These are phyloP conservation scores for Perkinsus olseni DNA, from an alignment of 169 alveolate genomes.

Conservation along the genomic window DNA sequence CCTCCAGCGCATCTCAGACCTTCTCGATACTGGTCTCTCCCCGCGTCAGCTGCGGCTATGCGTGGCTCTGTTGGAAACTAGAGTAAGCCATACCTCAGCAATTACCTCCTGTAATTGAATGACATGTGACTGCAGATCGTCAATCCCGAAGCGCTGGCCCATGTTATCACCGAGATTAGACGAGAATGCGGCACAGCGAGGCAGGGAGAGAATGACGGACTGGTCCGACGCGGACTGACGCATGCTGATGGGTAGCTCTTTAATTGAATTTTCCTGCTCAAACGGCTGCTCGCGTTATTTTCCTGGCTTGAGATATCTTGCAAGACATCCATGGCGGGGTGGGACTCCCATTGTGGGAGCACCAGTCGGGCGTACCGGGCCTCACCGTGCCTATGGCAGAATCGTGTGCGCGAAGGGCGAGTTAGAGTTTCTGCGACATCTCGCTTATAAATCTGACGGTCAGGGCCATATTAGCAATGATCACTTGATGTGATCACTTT, in stretches of 20 bases:
- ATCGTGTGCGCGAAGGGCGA: too few species aligned
- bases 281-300: background rate
- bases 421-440: too few species aligned
- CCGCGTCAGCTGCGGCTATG: background rate
- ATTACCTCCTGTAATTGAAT: background rate
- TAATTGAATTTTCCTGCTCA: background rate
- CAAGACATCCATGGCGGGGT: too few species aligned
- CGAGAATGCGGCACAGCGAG: background rate
- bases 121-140: background rate
- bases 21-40: background rate
- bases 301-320: background rate
- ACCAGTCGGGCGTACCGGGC: too few species aligned
- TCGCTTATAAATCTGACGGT: too few species aligned
- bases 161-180: background rate
- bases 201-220: background rate
- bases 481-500: too few species aligned
- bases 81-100: background rate
- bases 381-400: too few species aligned
- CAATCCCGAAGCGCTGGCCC: background rate
- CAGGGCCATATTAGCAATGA: too few species aligned
- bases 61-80: background rate
- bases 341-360: too few species aligned
- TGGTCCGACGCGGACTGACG: background rate
- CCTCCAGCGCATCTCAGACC: background rate
- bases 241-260: background rate